Conservation (phyloP, 441 rosid species). For the Syzygium malaccense region DNA sequence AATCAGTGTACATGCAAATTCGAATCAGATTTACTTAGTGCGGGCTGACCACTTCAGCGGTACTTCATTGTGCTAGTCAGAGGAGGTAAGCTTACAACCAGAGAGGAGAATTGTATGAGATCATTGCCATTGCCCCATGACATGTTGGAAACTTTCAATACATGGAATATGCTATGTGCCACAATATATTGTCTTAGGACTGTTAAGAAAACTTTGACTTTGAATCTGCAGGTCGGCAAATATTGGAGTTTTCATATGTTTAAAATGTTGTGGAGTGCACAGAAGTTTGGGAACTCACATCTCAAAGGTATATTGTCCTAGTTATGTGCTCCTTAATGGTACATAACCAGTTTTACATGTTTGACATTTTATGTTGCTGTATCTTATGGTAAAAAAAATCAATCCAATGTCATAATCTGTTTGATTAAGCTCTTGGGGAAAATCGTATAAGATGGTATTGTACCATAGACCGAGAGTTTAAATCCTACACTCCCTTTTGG, state of each 20-base stretch:
- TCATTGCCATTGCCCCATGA: background rate
- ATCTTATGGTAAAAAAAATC: background rate
- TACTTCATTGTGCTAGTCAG: background rate
- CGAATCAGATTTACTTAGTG: background rate
- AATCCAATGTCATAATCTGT: background rate
- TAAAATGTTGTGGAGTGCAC: conserved; percentile 95
- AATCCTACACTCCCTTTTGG: background rate
- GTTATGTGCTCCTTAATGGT: background rate
- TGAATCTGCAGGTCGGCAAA: conserved; percentile 75
- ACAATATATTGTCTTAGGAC: background rate
- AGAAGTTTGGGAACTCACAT: conserved; percentile 93
- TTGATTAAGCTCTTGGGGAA: background rate
- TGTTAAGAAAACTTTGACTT: background rate
- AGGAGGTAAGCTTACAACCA: background rate
- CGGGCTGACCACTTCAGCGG: background rate
- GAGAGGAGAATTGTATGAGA: background rate
- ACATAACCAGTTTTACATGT: background rate
- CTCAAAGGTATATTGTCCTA: conserved; percentile 59
- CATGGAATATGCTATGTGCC: background rate
- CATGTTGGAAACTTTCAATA: background rate
- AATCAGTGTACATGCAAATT: background rate
- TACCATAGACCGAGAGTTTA: background rate
- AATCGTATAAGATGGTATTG: background rate
- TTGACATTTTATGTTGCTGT: background rate
- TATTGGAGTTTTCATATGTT: conserved; percentile 94